A percentile compares a stretch with the other conserved stretches of the same genome.
These are phyloP conservation scores for Hypomontagnella submonticulosa DNA, from an alignment of 495 filamentous ascomycete species.

Conservation along the genomic window DNA sequence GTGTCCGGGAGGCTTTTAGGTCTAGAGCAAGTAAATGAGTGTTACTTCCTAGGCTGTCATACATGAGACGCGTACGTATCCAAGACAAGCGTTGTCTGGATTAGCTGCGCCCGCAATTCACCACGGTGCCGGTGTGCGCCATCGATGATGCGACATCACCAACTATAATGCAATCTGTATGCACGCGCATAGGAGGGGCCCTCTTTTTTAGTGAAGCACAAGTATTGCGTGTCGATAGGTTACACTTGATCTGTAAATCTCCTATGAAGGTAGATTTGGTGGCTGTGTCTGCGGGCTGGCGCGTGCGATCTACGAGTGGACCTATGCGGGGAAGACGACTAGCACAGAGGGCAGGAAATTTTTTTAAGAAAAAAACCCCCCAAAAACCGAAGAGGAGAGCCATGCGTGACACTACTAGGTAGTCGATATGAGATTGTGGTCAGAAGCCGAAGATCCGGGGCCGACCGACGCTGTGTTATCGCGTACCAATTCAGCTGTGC, in stretches of 20 bases:
- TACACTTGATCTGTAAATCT: conserved; percentile 4
- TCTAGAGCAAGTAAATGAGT: no score
- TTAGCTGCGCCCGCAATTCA: no score
- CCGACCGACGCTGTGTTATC: conserved; percentile 15
- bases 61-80: no score
- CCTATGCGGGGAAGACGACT: conserved; percentile 11
- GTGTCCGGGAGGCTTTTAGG: no score
- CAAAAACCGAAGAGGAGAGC: background rate
- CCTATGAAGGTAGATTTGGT: background rate
- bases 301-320: background rate
- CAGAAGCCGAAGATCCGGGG: conserved; percentile 20
- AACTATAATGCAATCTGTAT: background rate
- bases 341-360: conserved; percentile 3
- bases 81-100: no score
- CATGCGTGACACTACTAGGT: conserved; percentile 12
- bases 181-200: background rate
- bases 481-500: conserved; percentile 3
- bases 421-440: conserved; percentile 5
- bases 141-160: background rate
- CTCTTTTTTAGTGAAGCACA: background rate
- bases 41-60: no score
- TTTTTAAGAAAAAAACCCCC: conserved; percentile 1
- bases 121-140: no score
- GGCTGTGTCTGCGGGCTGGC: background rate
- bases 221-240: background rate